phyloP scores from a whole-genome alignment of 305 asterid genomes.

The Fraxinus platypoda region DNA sequence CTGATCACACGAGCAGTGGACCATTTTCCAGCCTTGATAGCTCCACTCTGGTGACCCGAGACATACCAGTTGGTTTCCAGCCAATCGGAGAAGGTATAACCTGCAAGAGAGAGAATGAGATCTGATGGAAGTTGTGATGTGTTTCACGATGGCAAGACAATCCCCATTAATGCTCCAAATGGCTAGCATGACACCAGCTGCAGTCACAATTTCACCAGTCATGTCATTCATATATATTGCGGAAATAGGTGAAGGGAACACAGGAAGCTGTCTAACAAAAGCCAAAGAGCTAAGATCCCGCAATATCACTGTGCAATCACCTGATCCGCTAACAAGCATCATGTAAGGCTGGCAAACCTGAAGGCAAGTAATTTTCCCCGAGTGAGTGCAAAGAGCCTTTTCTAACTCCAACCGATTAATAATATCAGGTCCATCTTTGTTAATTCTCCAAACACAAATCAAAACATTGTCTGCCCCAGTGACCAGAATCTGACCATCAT shows the following conservation, averaged over 20 bases:
- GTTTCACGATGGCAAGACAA: conserved; percentile 86
- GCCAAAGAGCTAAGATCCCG: conserved; percentile 95
- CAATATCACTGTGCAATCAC: conserved; percentile 77
- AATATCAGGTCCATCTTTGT: conserved; percentile 70
- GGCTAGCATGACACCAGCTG: conserved; percentile 89
- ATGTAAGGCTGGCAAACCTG: conserved; percentile 94
- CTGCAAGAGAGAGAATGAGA: conserved; percentile 70
- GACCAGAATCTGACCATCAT: conserved; percentile 77
- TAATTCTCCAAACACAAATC: conserved; percentile 81
- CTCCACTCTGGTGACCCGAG: conserved; percentile 98
- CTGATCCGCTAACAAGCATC: conserved; percentile 96
- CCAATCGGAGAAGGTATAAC: conserved; percentile 82
- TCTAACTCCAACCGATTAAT: conserved; percentile 60
- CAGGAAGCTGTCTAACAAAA: conserved; percentile 85
- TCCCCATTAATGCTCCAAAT: conserved; percentile 95
- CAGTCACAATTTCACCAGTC: conserved; percentile 86
- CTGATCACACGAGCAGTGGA: conserved; percentile 72
- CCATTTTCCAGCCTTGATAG: conserved; percentile 91
- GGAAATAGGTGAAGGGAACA: conserved; percentile 80
- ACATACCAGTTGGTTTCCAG: conserved; percentile 75
- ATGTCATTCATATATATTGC: conserved; percentile 80
- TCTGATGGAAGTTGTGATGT: conserved; percentile 98
- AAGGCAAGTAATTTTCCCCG: conserved; percentile 76
- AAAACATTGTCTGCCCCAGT: conserved; percentile 92
- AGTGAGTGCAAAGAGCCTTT: conserved; percentile 84